Percentiles rank a stretch among this genome's conserved stretches.
phyloP scores from a whole-genome alignment of 2,329 filamentous ascomycete genomes.

The Hypoxylon sp. region DNA sequence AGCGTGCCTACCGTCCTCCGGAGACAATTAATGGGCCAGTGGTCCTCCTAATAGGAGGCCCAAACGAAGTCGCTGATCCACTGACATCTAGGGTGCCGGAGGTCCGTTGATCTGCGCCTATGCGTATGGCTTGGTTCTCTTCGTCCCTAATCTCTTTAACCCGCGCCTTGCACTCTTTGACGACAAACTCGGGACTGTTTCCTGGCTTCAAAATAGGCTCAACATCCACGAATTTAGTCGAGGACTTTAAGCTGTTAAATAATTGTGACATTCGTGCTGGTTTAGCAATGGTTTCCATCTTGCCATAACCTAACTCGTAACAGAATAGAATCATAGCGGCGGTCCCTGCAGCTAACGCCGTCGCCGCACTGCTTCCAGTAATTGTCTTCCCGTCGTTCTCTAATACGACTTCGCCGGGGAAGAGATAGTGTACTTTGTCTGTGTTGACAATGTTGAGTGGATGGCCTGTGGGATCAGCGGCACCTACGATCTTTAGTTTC shows the following conservation, averaged over 20 bases:
- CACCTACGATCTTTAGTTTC: constrained; percentile 26
- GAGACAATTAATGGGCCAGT: constrained; percentile 18
- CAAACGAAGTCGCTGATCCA: constrained; percentile 14
- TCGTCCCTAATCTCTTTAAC: constrained; percentile 34
- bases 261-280: constrained; percentile 28
- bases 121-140: constrained; percentile 25
- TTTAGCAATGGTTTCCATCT: constrained; percentile 32
- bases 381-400: constrained; percentile 25
- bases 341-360: constrained; percentile 32
- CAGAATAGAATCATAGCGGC: constrained; percentile 36
- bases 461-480: constrained; percentile 23
- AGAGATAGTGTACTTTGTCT: constrained; percentile 29
- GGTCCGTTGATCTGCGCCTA: constrained; percentile 12
- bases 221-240: constrained; percentile 31
- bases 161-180: constrained; percentile 28
- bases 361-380: constrained; percentile 32
- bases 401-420: constrained; percentile 29
- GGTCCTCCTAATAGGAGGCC: constrained; percentile 20
- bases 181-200: constrained; percentile 28
- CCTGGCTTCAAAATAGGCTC: constrained; percentile 30
- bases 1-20: background rate
- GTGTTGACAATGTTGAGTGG: constrained; percentile 33
- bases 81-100: background rate
- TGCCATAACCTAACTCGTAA: constrained; percentile 27
- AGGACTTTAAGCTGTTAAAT: constrained; percentile 23